phyloP scores from a whole-genome alignment of 306 rosid species.

The Alnus rubra region DNA sequence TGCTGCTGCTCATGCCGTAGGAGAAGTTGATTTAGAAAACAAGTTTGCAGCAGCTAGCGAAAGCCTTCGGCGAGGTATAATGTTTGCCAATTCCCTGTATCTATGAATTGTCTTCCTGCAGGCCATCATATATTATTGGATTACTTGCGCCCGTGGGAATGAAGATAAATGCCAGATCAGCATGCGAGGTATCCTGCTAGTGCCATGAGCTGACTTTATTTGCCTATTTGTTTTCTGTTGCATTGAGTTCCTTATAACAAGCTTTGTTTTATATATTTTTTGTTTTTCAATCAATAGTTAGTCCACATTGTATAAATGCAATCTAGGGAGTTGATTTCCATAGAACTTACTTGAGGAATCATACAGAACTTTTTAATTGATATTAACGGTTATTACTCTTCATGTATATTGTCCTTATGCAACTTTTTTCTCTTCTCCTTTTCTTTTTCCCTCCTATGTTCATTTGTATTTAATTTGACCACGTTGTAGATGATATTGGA shows the following conservation, averaged over 20 bases:
- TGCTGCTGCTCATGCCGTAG: conserved; percentile 88
- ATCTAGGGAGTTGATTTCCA: not conserved
- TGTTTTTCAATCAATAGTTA: not conserved
- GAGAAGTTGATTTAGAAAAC: conserved; percentile 77
- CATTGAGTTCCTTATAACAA: conserved; percentile 24
- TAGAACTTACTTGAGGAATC: not conserved
- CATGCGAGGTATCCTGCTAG: not conserved
- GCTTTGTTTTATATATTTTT: conserved; percentile 22
- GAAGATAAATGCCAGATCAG: conserved; percentile 11
- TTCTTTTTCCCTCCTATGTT: not conserved
- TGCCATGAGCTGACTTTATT: not conserved
- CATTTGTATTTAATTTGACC: not conserved
- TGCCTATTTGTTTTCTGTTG: conserved; percentile 8
- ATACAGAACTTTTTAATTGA: not conserved
- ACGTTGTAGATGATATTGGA: not conserved
- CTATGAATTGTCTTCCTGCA: conserved; percentile 49
- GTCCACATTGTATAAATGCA: conserved; percentile 20
- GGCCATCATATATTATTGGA: conserved; percentile 12
- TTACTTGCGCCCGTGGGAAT: not conserved
- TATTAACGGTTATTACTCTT: not conserved
- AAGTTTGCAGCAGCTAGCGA: conserved; percentile 86
- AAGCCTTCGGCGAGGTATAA: conserved; percentile 94
- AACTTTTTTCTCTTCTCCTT: not conserved
- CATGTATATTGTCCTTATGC: not conserved
- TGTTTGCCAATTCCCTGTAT: conserved; percentile 96